Conservation (phyloP, 2,329 filamentous ascomycete genomes). For the Zymoseptoria brevis region DNA sequence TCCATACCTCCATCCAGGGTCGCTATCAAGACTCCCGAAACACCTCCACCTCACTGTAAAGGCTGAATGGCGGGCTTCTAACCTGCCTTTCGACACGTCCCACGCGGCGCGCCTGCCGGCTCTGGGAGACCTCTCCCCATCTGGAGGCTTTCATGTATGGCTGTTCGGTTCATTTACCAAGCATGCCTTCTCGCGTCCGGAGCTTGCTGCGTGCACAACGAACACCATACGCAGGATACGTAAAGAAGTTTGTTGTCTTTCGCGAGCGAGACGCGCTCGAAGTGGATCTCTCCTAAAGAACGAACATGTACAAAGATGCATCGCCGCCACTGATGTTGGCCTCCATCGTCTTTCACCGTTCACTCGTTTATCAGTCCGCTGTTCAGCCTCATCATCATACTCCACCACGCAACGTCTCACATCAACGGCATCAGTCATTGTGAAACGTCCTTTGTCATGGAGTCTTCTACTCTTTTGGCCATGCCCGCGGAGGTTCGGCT, state of each 20-base stretch:
- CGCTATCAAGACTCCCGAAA: not conserved
- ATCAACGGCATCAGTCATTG: not conserved
- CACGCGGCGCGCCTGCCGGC: not conserved
- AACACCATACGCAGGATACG: not conserved
- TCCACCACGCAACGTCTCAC: not conserved
- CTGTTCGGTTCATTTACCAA: not conserved
- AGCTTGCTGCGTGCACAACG: not conserved
- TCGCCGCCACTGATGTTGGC: not conserved
- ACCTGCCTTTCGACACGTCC: not conserved
- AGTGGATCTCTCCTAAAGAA: not conserved
- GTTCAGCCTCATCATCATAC: not conserved
- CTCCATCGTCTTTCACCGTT: not conserved
- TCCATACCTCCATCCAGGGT: not conserved
- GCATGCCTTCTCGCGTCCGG: not conserved
- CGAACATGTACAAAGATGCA: not conserved
- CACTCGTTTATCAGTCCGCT: not conserved
- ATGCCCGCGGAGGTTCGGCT: slow-evolving; percentile 13
- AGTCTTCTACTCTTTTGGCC: slow-evolving; percentile 4
- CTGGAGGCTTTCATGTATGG: not conserved
- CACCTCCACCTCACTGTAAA: not conserved
- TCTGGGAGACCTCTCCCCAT: not conserved
- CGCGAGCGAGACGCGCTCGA: not conserved
- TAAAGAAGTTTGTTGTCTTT: not conserved
- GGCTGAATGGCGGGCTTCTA: not conserved
- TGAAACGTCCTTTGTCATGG: not conserved